phyloP scores from a whole-genome alignment of 257 asterid species.

The Solanum ahanhuiri region DNA sequence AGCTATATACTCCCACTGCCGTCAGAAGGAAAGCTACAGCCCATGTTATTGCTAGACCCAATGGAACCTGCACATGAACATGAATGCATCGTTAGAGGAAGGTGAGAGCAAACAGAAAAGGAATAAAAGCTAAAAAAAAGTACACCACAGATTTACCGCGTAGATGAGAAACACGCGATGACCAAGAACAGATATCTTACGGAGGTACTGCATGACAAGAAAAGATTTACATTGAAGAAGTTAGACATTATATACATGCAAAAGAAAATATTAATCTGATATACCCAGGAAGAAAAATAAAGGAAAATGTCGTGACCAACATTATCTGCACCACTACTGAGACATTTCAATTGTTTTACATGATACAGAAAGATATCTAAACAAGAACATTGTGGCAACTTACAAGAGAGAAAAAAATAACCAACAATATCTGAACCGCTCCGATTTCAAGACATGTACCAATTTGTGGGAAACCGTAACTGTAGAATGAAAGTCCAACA shows the following conservation, averaged over 20 bases:
- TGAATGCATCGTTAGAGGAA: not conserved
- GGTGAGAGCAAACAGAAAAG: not conserved
- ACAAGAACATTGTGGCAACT: conserved; percentile 16
- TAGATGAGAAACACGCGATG: conserved; percentile 87
- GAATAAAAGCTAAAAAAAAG: not conserved
- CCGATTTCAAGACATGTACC: conserved; percentile 97
- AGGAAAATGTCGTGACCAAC: not conserved
- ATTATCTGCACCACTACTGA: not conserved
- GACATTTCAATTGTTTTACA: not conserved
- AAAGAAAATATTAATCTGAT: not conserved
- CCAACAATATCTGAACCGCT: conserved; percentile 70
- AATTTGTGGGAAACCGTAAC: conserved; percentile 87
- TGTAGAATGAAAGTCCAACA: conserved; percentile 93
- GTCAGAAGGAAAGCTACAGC: conserved; percentile 74
- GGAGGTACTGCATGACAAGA: conserved; percentile 77
- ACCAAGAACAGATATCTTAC: conserved; percentile 78
- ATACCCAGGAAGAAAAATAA: not conserved
- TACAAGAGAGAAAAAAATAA: conserved; percentile 81
- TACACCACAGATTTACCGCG: conserved; percentile 42
- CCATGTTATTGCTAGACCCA: conserved; percentile 82
- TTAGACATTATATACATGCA: not conserved
- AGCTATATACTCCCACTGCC: conserved; percentile 67
- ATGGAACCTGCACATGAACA: conserved; percentile 52
- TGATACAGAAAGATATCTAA: not conserved
- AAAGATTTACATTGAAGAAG: not conserved